A percentile compares a stretch with the other conserved stretches of the same genome.
Evolutionary conservation across 768 basidiomycete genomes (phyloP).

Genomic region (Lepiota venenata): DNA sequence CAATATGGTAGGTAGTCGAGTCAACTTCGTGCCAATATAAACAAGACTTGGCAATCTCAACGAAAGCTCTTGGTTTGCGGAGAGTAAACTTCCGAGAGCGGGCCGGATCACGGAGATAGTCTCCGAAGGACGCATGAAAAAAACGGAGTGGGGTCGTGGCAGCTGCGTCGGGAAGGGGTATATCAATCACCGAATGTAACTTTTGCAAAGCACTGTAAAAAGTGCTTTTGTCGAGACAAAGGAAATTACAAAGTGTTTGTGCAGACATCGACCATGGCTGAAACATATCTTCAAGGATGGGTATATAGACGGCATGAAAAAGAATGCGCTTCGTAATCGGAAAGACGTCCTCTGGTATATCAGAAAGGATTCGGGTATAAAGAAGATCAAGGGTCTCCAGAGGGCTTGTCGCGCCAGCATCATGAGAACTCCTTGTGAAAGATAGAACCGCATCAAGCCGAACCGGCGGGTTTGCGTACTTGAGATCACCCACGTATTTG

Average conservation of each 20-base stretch:
- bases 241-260: not conserved
- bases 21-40: no score
- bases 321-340: not conserved
- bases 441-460: not conserved
- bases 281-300: not conserved
- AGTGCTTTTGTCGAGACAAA: not conserved
- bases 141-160: no score
- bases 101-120: no score
- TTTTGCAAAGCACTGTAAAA: no score
- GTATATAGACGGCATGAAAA: not conserved
- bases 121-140: no score
- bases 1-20: no score
- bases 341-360: not conserved
- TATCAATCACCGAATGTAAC: no score
- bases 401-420: not conserved
- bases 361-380: not conserved
- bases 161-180: no score
- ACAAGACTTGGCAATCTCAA: no score
- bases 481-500: not conserved
- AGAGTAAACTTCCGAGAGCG: no score
- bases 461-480: not conserved
- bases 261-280: not conserved
- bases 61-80: no score
- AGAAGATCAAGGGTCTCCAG: not conserved
- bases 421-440: not conserved